These are phyloP conservation scores for Ganoderma leucocontextum DNA, from an alignment of 1,284 basidiomycete genomes.

Conservation along the genomic window DNA sequence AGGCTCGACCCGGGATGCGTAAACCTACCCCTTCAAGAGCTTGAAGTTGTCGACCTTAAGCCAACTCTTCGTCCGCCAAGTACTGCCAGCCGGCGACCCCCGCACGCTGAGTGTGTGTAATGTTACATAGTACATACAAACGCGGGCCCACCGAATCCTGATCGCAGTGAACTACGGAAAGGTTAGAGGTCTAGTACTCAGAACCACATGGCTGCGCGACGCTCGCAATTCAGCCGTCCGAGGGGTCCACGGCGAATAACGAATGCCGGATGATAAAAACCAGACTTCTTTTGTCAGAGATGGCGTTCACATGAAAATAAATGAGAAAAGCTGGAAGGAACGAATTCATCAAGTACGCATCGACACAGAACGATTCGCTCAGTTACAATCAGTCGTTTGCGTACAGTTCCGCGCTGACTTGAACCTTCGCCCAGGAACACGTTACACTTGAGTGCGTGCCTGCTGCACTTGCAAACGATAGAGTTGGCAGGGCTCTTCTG, in stretches of 20 bases:
- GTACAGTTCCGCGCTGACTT: neutral
- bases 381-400: neutral
- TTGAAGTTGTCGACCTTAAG: no score
- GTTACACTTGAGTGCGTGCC: no score
- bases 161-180: no score
- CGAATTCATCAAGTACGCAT: neutral
- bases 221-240: neutral
- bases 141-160: no score
- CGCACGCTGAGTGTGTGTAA: no score
- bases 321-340: neutral
- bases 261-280: neutral
- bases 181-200: neutral
- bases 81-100: no score
- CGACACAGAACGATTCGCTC: neutral
- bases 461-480: no score
- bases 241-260: neutral
- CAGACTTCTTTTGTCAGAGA: neutral
- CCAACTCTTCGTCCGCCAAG: no score
- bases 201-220: neutral
- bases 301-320: neutral
- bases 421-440: neutral
- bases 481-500: neutral
- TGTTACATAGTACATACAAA: no score
- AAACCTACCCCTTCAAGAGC: no score
- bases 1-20: no score